Evolutionary conservation across 2,329 filamentous ascomycete species (phyloP), one percentile per base, ranked within the genome.

Genomic region (Colletotrichum theobromicola): DNA sequence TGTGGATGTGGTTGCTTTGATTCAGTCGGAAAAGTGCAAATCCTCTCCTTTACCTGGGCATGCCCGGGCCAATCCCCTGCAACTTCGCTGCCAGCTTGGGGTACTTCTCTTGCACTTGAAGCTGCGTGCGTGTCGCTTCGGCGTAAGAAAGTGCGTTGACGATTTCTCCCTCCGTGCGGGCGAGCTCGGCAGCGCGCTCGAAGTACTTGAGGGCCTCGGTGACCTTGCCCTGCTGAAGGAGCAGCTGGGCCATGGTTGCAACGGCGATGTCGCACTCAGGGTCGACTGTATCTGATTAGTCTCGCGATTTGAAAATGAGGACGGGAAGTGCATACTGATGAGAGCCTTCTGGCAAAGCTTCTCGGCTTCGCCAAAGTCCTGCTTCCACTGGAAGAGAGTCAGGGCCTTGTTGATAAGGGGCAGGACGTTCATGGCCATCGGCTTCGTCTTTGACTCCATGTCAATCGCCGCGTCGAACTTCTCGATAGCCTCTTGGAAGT

Each of bases 391-490:
- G 91, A 98, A 98, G 61, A 98, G 89, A 15, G 96, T 95, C 32
- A 99, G 90, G 7, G 97, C 96, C 89, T 99, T 99, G 92, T 99
- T 99, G 87, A 99, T 98, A 65, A 99, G 89, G 16, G 97, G 97
- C 77, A 99, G 88, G 34, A 99, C 97, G 81, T 99, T 99, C 93
- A 99, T 98, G 76, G 95, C 94, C 85, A 97, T 93, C 16, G 96
- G 96, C 88, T 97, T 97, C 77, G 92, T 93, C 85, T 95, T 93
- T 89, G 97, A 97, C 90, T 99, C 97, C 93, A 98, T 96, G 83
- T 98, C 96, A 78, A 98, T 96, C n/a, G 97, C 97, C 30, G 93
- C 97, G 84, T 99, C 97, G 81, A 99, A 99, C 87, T 98, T 98
- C 87, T 98, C 94, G 77, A 99, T 95, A 30, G 97, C 97, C 84